These are phyloP conservation scores for Kodamaea suecica DNA, from an alignment of 1,139 yeast species.

Conservation along the genomic window DNA sequence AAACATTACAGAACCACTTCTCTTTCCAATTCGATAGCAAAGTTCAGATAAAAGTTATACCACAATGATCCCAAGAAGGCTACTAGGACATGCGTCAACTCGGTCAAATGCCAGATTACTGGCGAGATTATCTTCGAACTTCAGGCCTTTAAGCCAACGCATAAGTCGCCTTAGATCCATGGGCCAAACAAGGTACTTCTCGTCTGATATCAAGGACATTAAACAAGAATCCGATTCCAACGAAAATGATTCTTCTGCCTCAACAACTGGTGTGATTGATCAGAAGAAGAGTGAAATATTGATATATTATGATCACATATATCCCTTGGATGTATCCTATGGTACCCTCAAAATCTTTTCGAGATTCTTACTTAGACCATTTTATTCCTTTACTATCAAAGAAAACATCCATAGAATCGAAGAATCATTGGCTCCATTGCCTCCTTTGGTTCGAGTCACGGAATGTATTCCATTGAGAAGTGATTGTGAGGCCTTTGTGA, in stretches of 20 bases:
- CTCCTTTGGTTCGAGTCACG: constrained; percentile 26
- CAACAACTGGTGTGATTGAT: constrained; percentile 46
- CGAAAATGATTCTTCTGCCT: constrained; percentile 35
- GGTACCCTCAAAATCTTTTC: constrained; percentile 17
- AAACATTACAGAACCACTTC: no score
- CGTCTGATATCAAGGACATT: constrained; percentile 31
- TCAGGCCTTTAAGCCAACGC: background rate
- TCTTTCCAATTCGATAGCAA: no score
- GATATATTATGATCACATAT: constrained; percentile 40
- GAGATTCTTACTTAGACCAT: constrained; percentile 14
- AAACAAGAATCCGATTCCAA: constrained; percentile 32
- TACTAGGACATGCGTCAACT: background rate
- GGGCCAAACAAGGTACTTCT: constrained; percentile 13
- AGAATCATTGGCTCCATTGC: constrained; percentile 31
- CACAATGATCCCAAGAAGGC: background rate
- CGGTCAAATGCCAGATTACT: background rate
- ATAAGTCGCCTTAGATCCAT: background rate
- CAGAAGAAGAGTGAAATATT: constrained; percentile 31
- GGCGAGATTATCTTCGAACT: background rate
- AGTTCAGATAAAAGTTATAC: no score
- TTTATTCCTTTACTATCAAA: constrained; percentile 5
- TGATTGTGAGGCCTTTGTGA: constrained; percentile 94
- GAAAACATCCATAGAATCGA: constrained; percentile 22
- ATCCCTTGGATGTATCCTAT: constrained; percentile 21
- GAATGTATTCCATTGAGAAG: constrained; percentile 65